Percentiles rank a stretch among this genome's conserved stretches.
phyloP scores from a whole-genome alignment of 1,284 basidiomycete species.

The Cryptococcus hybrid region DNA sequence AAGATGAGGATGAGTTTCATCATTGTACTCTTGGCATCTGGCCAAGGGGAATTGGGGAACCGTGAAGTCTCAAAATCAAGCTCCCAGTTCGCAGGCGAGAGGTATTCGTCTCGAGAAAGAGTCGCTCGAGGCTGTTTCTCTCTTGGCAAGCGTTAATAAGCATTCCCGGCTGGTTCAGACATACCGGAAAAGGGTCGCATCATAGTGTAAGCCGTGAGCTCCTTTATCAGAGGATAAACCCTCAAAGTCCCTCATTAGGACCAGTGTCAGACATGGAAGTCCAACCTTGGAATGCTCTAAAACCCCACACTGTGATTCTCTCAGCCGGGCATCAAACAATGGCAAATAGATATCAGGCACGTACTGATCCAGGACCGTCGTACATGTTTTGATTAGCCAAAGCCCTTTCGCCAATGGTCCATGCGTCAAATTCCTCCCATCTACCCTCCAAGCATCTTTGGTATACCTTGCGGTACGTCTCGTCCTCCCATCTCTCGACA shows the following conservation, averaged over 20 bases:
- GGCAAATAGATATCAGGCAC: background rate
- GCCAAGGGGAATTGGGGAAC: slow-evolving; percentile 63
- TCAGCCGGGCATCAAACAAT: background rate
- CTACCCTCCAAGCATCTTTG: slow-evolving; percentile 58
- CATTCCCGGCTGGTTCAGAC: background rate
- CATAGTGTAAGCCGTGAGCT: slow-evolving; percentile 73
- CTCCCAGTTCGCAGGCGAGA: slow-evolving; percentile 62
- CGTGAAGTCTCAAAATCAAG: slow-evolving; percentile 59
- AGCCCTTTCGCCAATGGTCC: slow-evolving; percentile 35
- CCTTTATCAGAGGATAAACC: slow-evolving; percentile 70
- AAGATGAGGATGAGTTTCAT: slow-evolving; percentile 68
- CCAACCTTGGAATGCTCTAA: slow-evolving; percentile 73
- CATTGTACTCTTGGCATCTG: slow-evolving; percentile 64
- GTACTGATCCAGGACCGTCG: slow-evolving; percentile 39
- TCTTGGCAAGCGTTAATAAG: background rate
- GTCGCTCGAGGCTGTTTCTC: slow-evolving; percentile 6
- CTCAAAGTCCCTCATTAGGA: slow-evolving; percentile 66
- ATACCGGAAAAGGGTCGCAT: slow-evolving; percentile 70
- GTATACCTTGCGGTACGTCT: slow-evolving; percentile 60
- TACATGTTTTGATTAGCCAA: slow-evolving; percentile 44
- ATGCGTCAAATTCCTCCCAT: slow-evolving; percentile 56
- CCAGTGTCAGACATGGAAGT: slow-evolving; percentile 61
- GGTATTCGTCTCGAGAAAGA: slow-evolving; percentile 32
- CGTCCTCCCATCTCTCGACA: slow-evolving; percentile 76
- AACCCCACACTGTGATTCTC: slow-evolving; percentile 60